Conservation (phyloP, 1,284 basidiomycete genomes). For the Paramarasmius palmivorus region DNA sequence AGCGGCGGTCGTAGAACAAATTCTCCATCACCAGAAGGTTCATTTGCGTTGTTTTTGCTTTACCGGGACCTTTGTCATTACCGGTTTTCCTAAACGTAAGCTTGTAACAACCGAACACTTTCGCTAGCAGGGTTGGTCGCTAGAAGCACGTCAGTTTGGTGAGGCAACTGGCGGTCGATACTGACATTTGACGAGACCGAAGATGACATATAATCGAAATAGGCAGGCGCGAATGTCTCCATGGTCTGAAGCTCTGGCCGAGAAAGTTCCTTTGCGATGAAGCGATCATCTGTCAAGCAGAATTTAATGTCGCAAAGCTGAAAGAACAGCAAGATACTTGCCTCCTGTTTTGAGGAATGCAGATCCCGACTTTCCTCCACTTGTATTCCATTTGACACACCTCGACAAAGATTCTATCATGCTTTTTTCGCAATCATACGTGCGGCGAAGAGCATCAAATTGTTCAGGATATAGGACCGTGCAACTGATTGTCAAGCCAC, state of each 20-base stretch:
- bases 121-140: slow-evolving; percentile 93
- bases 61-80: slow-evolving; percentile 60
- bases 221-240: slow-evolving; percentile 96
- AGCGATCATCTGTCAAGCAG: slow-evolving; percentile 79
- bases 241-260: slow-evolving; percentile 91
- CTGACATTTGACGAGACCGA: slow-evolving; percentile 77
- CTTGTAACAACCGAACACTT: slow-evolving; percentile 98
- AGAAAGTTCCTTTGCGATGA: slow-evolving; percentile 97
- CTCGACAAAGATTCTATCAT: slow-evolving; percentile 93
- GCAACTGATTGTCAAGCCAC: slow-evolving; percentile 92
- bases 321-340: slow-evolving; percentile 28
- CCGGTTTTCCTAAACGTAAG: slow-evolving; percentile 88
- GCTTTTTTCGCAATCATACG: slow-evolving; percentile 91
- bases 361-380: slow-evolving; percentile 95
- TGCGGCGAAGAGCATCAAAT: slow-evolving; percentile 91
- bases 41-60: slow-evolving; percentile 85
- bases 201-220: slow-evolving; percentile 96
- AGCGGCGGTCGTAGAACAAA: slow-evolving; percentile 89
- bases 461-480: slow-evolving; percentile 96
- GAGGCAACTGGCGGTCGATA: slow-evolving; percentile 9
- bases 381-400: slow-evolving; percentile 96
- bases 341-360: slow-evolving; percentile 96
- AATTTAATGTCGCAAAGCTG: neutral
- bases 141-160: slow-evolving; percentile 30
- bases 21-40: slow-evolving; percentile 99